A percentile compares a stretch with the other conserved stretches of the same genome.
Conservation (phyloP, 148 eudicot species). For the Selenicereus undatus region DNA sequence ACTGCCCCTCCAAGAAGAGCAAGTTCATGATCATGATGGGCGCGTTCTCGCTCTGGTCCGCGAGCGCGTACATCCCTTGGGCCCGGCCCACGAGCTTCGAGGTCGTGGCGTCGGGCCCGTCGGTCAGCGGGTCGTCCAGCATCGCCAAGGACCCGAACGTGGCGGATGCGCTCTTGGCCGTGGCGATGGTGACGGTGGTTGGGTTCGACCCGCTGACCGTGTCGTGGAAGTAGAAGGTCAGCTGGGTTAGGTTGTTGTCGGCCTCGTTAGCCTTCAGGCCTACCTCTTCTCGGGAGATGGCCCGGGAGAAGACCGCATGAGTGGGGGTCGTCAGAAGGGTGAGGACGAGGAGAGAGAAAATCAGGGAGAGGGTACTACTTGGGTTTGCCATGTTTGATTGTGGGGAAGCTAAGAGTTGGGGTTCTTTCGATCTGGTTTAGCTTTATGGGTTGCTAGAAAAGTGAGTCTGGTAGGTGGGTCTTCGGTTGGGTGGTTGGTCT, state of each 20-base stretch:
- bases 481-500: not conserved
- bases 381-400: not conserved
- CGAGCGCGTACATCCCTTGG: slow-evolving; percentile 46
- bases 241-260: slow-evolving; percentile 19
- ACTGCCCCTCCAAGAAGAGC: slow-evolving; percentile 30
- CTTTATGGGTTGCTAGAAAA: not conserved
- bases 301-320: not conserved
- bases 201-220: slow-evolving; percentile 30
- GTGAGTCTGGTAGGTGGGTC: slow-evolving; percentile 1
- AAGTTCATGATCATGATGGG: slow-evolving; percentile 42
- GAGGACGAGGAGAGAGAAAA: not conserved
- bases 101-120: slow-evolving; percentile 27
- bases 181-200: slow-evolving; percentile 20
- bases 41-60: slow-evolving; percentile 32
- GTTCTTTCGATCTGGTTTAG: not conserved
- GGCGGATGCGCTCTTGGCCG: slow-evolving; percentile 24
- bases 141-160: slow-evolving; percentile 38
- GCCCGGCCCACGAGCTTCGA: slow-evolving; percentile 48
- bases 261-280: slow-evolving; percentile 18
- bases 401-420: not conserved
- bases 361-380: not conserved
- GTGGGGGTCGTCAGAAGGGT: not conserved
- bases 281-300: slow-evolving; percentile 9
- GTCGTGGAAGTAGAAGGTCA: slow-evolving; percentile 31
- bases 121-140: slow-evolving; percentile 49